Evolutionary conservation across 768 basidiomycete genomes (phyloP).

Genomic region (Suillus tomentosus): DNA sequence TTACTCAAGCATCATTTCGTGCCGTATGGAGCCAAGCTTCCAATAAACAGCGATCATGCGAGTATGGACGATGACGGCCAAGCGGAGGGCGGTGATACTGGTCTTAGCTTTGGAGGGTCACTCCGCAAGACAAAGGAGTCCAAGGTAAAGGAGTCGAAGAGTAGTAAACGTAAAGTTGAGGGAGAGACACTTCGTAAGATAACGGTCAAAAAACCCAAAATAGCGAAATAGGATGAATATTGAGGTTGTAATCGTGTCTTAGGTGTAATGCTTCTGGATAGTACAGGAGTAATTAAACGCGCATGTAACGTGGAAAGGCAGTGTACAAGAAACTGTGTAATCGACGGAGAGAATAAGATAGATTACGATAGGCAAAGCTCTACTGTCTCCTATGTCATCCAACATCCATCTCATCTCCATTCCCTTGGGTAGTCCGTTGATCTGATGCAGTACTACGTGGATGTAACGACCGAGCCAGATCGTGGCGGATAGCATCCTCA

Average conservation of each 20-base stretch:
- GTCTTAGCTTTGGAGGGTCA: background rate
- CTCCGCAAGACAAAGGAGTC: slow-evolving; percentile 18
- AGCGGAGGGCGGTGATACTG: slow-evolving; percentile 24
- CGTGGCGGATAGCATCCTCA: slow-evolving; percentile 58
- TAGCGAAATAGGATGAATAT: slow-evolving; percentile 4
- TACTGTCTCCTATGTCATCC: slow-evolving; percentile 40
- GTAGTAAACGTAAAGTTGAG: slow-evolving; percentile 50
- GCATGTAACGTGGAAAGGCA: slow-evolving; percentile 23
- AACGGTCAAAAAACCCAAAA: slow-evolving; percentile 48
- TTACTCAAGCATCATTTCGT: slow-evolving; percentile 63
- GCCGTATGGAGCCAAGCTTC: slow-evolving; percentile 49
- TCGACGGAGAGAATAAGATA: slow-evolving; percentile 30
- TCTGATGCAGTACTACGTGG: slow-evolving; percentile 21
- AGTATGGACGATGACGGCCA: slow-evolving; percentile 24
- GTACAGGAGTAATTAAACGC: slow-evolving; percentile 20
- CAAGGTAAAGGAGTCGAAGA: slow-evolving; percentile 30
- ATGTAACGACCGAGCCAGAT: slow-evolving; percentile 31
- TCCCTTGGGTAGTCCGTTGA: slow-evolving; percentile 39
- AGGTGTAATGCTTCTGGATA: slow-evolving; percentile 6
- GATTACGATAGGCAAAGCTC: slow-evolving; percentile 8
- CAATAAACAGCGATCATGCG: slow-evolving; percentile 7
- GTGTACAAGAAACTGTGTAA: slow-evolving; percentile 24
- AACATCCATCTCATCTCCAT: slow-evolving; percentile 68
- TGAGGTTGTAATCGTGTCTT: background rate
- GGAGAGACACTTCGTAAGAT: slow-evolving; percentile 47